Conservation (phyloP, 164 flowering plant genomes). For the Litsea cubeba region DNA sequence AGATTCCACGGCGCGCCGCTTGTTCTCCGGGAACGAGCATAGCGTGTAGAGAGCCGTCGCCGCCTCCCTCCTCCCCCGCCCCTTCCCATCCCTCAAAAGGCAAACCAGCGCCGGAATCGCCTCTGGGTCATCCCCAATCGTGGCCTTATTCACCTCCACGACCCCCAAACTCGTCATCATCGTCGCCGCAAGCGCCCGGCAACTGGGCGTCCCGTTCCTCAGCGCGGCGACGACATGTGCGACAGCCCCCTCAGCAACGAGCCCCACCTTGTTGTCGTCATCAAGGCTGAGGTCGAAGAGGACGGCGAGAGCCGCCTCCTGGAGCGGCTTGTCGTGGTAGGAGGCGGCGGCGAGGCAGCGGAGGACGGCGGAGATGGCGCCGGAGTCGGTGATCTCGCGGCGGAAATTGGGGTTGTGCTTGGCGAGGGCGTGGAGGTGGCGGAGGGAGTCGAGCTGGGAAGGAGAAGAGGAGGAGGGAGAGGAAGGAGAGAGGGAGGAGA, state of each 20-base stretch:
- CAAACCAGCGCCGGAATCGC: slow-evolving; percentile 57
- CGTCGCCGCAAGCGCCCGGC: slow-evolving; percentile 82
- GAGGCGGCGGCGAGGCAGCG: slow-evolving; percentile 31
- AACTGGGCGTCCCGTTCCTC: slow-evolving; percentile 30
- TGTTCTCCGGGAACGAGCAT: slow-evolving; percentile 76
- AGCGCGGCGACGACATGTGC: slow-evolving; percentile 51
- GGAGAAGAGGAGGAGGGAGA: slow-evolving; percentile 41
- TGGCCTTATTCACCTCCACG: slow-evolving; percentile 91
- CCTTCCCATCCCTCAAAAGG: slow-evolving; percentile 50
- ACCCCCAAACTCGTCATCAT: slow-evolving; percentile 83
- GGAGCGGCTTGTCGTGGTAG: slow-evolving; percentile 36
- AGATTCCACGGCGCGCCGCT: slow-evolving; percentile 54
- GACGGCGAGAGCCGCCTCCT: slow-evolving; percentile 55
- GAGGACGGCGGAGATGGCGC: slow-evolving; percentile 68
- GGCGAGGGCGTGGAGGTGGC: slow-evolving; percentile 42
- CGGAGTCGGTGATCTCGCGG: slow-evolving; percentile 58
- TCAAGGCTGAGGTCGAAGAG: slow-evolving; percentile 73
- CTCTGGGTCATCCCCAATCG: slow-evolving; percentile 75
- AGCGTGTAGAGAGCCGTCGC: slow-evolving; percentile 82
- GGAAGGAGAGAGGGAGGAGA: slow-evolving; percentile 38
- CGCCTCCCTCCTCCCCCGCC: slow-evolving; percentile 79
- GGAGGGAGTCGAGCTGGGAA: slow-evolving; percentile 46
- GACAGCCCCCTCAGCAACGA: slow-evolving; percentile 92
- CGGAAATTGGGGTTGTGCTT: slow-evolving; percentile 58
- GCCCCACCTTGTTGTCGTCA: slow-evolving; percentile 89